Evolutionary conservation across 352 stramenopile genomes (phyloP).

Genomic region (Phytophthora pistaciae): DNA sequence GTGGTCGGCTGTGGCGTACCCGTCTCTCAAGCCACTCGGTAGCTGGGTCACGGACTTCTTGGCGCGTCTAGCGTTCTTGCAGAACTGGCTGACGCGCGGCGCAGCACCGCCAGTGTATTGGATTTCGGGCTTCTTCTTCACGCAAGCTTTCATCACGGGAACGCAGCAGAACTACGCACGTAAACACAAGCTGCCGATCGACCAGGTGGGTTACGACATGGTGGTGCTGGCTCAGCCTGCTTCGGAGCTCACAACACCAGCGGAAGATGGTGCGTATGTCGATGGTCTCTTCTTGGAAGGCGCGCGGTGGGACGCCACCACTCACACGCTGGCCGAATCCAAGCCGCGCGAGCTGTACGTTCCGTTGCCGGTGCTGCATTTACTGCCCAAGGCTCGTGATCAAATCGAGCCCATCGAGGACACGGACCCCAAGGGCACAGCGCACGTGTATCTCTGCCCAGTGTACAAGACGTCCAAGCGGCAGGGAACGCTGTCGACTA

Average conservation of each 20-base stretch:
- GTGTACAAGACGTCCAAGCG: conserved; percentile 95
- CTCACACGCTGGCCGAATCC: conserved; percentile 85
- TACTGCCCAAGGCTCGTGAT: conserved; percentile 81
- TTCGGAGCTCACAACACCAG: conserved; percentile 53
- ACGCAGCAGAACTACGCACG: conserved; percentile 95
- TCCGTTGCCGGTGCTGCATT: conserved; percentile 85
- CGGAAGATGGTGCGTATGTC: conserved; percentile 91
- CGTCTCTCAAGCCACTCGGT: conserved; percentile 93
- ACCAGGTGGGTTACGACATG: conserved; percentile 93
- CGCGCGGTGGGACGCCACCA: conserved; percentile 80
- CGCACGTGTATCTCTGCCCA: conserved; percentile 92
- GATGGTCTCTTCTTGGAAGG: conserved; percentile 93
- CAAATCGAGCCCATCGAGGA: conserved; percentile 92
- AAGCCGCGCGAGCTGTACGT: conserved; percentile 89
- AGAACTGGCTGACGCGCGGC: conserved; percentile 85
- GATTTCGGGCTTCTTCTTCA: conserved; percentile 96
- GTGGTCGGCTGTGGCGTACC: conserved; percentile 90
- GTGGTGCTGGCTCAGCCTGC: conserved; percentile 66
- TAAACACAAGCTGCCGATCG: conserved; percentile 92
- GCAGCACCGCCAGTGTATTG: conserved; percentile 90
- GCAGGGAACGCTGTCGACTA: conserved; percentile 93
- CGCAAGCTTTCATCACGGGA: conserved; percentile 94
- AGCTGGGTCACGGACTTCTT: conserved; percentile 94
- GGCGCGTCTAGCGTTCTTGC: conserved; percentile 79
- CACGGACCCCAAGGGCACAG: conserved; percentile 89